Evolutionary conservation across 192 early-diverging fungal genomes (phyloP), one percentile per base, ranked within the genome.

Genomic region (Funneliformis geosporum): DNA sequence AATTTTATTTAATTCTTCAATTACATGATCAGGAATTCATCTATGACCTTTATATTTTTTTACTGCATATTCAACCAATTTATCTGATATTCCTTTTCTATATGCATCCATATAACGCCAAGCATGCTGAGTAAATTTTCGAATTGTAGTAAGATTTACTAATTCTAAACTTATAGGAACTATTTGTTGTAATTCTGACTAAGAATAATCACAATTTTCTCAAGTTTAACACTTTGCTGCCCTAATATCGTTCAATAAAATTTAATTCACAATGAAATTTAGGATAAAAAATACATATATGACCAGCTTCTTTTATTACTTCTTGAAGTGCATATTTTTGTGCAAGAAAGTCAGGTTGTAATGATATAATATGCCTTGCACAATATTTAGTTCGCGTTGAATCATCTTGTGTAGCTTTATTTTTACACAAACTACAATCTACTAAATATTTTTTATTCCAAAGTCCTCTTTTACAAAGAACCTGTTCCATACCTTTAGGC

Each of bases 291-390:
- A 33, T 33, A 2, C 0, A 33, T 33, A 33, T 2, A 33, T 33
- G 33, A 33, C 5, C 43, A 9, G 8, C 9, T 10, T 44, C 9
- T 44, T 44, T 10, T 44, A 44, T 44, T 44, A 0, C 5, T 44
- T 44, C 5, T 44, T 44, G 43, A 9, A 44, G 9, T 44, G 5
- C 8, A 9, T 46, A 81, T 23, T 25, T 38, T 59, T 81, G 75
- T 50, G 44, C 75, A 43, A 10, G 28, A 68, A 81, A 81, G 75
- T 81, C 80, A n/a, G 47, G 28, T 44, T 75, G 80, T 28, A 80
- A 65, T 43, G 61, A 70, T 75, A 80, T 33, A 33, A 59, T 43
- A 80, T 80, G 38, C 66, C 59, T 44, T 74, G 43, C 43, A 44
- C 5, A 44, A 0, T 33, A 65, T 60, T 50, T 78, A n/a, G 39